A percentile compares a stretch with the other conserved stretches of the same genome.
These are phyloP conservation scores for Linnemannia exigua DNA, from an alignment of 192 early-diverging fungal species.

Conservation along the genomic window DNA sequence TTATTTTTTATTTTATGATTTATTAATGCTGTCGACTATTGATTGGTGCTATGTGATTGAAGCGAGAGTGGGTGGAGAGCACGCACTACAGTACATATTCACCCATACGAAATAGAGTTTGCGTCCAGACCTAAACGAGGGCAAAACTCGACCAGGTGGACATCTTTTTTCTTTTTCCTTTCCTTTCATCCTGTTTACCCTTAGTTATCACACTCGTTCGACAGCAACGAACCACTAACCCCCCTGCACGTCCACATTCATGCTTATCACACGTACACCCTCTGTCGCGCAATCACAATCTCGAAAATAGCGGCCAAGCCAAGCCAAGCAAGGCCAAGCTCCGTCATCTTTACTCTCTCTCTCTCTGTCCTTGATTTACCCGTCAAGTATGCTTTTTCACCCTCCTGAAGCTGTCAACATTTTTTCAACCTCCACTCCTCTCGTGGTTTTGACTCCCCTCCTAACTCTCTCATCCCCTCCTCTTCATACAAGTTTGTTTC, in stretches of 20 bases:
- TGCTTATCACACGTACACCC: no score
- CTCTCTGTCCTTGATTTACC: no score
- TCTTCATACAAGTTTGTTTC: neutral
- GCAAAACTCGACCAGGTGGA: slow-evolving; percentile 39
- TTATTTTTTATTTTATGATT: neutral
- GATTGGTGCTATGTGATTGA: neutral
- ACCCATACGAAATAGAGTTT: neutral
- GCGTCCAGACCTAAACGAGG: slow-evolving; percentile 22
- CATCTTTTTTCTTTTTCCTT: neutral
- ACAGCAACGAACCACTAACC: no score
- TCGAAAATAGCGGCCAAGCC: no score
- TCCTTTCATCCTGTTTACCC: neutral
- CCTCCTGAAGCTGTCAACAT: neutral
- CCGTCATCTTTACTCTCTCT: no score
- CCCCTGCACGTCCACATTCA: no score
- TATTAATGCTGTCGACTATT: neutral
- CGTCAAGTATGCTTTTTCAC: neutral
- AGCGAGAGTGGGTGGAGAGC: neutral
- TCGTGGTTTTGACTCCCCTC: no score
- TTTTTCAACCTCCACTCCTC: neutral
- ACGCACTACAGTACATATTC: no score
- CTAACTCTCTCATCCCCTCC: neutral
- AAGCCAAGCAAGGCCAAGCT: no score
- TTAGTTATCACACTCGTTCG: no score
- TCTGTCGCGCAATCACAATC: no score